These are phyloP conservation scores for Cyclotella baltica DNA, from an alignment of 108 stramenopile species.

Conservation along the genomic window DNA sequence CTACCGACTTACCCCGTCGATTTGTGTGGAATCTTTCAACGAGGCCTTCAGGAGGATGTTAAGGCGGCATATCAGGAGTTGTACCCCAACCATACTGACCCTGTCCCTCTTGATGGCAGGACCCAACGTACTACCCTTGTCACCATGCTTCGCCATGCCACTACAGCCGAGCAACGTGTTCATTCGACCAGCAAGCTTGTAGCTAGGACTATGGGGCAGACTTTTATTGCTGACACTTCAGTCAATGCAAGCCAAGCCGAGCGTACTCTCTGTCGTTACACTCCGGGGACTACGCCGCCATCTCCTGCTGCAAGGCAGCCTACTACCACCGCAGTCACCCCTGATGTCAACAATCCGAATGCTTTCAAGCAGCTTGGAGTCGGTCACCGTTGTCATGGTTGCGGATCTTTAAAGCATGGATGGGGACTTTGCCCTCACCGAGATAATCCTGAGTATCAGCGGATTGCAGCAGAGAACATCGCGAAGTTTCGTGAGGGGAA, in stretches of 20 bases:
- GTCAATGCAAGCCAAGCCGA: constrained; percentile 1
- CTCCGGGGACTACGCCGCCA: no score
- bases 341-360: no score
- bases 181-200: neutral
- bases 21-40: neutral
- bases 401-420: no score
- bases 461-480: no score
- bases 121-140: neutral
- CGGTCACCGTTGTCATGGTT: no score
- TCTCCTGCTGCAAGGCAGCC: neutral
- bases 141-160: neutral
- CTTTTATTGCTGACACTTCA: neutral
- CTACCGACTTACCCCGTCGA: neutral
- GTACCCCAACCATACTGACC: neutral
- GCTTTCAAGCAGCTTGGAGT: no score
- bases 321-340: no score
- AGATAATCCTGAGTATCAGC: neutral
- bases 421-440: no score
- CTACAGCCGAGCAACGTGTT: neutral
- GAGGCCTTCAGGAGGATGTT: neutral
- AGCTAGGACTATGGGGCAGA: neutral
- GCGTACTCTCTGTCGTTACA: neutral
- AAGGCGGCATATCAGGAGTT: neutral
- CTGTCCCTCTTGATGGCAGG: neutral
- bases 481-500: no score